Percentiles rank a stretch among this genome's conserved stretches.
Evolutionary conservation across 2,329 filamentous ascomycete genomes (phyloP).

Genomic region (Pseudomassariella vexata): DNA sequence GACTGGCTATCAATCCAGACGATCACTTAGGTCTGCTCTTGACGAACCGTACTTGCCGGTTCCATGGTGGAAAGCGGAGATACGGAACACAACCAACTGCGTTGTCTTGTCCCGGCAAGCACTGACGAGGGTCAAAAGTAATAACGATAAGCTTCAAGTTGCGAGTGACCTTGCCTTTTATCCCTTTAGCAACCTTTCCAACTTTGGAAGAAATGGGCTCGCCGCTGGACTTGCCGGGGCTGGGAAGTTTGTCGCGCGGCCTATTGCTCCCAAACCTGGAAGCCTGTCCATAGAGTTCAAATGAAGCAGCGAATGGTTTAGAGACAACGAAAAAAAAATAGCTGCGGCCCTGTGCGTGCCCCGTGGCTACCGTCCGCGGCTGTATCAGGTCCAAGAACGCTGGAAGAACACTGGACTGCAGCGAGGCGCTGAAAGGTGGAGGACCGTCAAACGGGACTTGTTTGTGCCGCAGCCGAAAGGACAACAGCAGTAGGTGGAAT

Average conservation of each 20-base stretch:
- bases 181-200: neutral
- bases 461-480: too few relatives aligned
- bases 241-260: neutral
- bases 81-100: too few relatives aligned
- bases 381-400: neutral
- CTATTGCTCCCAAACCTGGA: constrained; percentile 2
- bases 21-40: too few relatives aligned
- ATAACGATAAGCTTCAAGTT: neutral
- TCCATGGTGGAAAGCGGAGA: too few relatives aligned
- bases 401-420: neutral
- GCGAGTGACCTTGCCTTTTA: constrained; percentile 1
- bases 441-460: neutral
- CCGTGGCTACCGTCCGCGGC: neutral
- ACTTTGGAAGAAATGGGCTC: neutral
- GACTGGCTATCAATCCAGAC: too few relatives aligned
- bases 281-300: constrained; percentile 1
- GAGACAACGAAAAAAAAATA: too few relatives aligned
- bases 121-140: neutral
- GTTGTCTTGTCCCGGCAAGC: too few relatives aligned
- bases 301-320: constrained; percentile 6
- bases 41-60: too few relatives aligned
- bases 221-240: neutral
- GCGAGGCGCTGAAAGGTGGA: neutral
- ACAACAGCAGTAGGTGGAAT: too few relatives aligned
- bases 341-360: neutral